Percentiles rank a stretch among this genome's conserved stretches.
Conservation (phyloP, 2,329 filamentous ascomycete species). For the Exophiala lecanii-corni region DNA sequence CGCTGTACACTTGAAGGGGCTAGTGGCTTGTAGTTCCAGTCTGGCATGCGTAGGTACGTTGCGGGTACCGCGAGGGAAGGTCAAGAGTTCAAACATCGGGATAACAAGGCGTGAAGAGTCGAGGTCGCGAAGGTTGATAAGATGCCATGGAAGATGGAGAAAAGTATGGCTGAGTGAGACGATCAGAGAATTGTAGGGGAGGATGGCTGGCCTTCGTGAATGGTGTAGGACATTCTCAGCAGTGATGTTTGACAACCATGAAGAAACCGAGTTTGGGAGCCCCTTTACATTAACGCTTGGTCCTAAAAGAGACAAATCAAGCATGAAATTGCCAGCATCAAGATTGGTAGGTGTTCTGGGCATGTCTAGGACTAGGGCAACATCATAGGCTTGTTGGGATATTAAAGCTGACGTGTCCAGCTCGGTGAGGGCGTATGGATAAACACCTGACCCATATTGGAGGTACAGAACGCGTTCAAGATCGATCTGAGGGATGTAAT, state of each 20-base stretch:
- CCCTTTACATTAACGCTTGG: conserved; percentile 8
- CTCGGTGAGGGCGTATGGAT: conserved; percentile 50
- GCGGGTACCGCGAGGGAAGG: conserved; percentile 55
- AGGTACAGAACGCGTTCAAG: conserved; percentile 60
- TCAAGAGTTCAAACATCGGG: conserved; percentile 67
- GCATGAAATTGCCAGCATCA: conserved; percentile 87
- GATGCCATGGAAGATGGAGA: conserved; percentile 21
- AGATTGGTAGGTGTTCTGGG: conserved; percentile 75
- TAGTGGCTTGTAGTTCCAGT: conserved; percentile 63
- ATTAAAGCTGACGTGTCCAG: conserved; percentile 52
- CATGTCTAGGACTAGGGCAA: conserved; percentile 68
- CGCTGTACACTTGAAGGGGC: conserved; percentile 65
- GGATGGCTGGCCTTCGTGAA: conserved; percentile 68
- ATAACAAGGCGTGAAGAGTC: conserved; percentile 63
- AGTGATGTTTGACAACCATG: conserved; percentile 29
- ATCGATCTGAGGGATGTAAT: conserved; percentile 63
- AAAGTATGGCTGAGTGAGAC: conserved; percentile 47
- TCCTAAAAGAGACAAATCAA: conserved; percentile 68
- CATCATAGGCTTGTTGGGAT: conserved; percentile 75
- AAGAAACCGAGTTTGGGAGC: conserved; percentile 9
- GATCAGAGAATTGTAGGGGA: conserved; percentile 75
- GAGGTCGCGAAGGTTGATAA: conserved; percentile 34
- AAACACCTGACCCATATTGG: conserved; percentile 46
- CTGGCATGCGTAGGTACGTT: conserved; percentile 51
- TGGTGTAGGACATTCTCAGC: conserved; percentile 49